phyloP scores from a whole-genome alignment of 768 basidiomycete species.

The Rubroboletus satanas region DNA sequence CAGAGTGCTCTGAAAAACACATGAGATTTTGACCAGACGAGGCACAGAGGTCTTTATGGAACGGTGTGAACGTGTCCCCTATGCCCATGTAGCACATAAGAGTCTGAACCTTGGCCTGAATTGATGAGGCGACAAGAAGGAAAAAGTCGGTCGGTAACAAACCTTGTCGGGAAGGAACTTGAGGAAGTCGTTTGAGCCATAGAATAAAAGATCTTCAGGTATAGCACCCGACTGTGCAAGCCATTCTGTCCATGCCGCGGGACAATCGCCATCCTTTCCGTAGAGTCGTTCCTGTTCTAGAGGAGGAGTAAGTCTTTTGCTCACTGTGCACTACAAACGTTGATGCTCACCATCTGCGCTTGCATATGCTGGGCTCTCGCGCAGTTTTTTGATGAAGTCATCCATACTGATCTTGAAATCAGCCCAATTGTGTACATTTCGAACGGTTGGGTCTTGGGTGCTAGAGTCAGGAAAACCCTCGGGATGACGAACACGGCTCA shows the following conservation, averaged over 20 bases:
- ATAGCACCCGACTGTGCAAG: constrained; percentile 44
- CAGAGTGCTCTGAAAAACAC: constrained; percentile 71
- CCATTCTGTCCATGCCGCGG: constrained; percentile 61
- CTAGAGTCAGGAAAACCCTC: constrained; percentile 5
- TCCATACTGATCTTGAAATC: constrained; percentile 50
- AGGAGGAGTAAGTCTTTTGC: background rate
- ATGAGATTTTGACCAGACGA: constrained; percentile 86
- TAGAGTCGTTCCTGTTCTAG: constrained; percentile 63
- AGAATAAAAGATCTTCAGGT: constrained; percentile 50
- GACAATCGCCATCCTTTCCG: constrained; percentile 76
- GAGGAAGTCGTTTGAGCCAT: constrained; percentile 54
- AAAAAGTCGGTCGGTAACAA: constrained; percentile 15
- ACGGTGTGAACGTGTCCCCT: constrained; percentile 80
- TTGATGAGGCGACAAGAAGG: constrained; percentile 1
- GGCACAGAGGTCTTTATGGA: constrained; percentile 81
- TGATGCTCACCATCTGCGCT: constrained; percentile 36
- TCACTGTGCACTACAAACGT: background rate
- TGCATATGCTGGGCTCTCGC: constrained; percentile 33
- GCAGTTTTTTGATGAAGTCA: constrained; percentile 51
- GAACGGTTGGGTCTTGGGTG: constrained; percentile 50
- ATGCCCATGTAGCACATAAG: constrained; percentile 84
- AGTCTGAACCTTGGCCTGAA: constrained; percentile 63
- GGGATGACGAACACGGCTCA: constrained; percentile 3
- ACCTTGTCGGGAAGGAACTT: constrained; percentile 52
- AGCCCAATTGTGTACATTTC: constrained; percentile 57